Conservation (phyloP, 2,329 filamentous ascomycete species). For the Colletotrichum euphorbiae region DNA sequence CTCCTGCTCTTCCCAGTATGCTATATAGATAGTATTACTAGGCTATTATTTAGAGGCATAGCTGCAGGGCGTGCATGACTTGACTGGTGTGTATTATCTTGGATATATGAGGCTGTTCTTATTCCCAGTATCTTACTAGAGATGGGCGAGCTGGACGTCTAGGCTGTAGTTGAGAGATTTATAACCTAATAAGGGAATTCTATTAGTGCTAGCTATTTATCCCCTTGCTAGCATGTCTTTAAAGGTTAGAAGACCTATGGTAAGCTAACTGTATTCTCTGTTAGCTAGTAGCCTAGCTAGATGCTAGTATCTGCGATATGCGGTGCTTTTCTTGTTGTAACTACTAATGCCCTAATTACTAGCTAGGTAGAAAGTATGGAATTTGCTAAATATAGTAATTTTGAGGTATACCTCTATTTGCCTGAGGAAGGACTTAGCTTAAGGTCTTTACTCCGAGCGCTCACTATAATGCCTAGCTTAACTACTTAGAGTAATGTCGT, state of each 20-base stretch:
- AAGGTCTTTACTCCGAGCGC: not conserved
- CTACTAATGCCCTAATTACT: not conserved
- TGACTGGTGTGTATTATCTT: not conserved
- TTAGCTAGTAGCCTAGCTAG: not conserved
- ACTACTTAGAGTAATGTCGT: not conserved
- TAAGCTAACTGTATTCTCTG: not conserved
- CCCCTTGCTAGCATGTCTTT: not conserved
- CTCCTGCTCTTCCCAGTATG: too few species aligned
- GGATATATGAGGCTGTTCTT: not conserved
- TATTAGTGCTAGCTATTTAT: not conserved
- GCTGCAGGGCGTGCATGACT: too few species aligned
- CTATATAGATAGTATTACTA: not conserved
- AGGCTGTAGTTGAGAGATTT: not conserved
- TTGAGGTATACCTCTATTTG: not conserved
- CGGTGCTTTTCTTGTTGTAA: not conserved
- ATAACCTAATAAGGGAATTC: not conserved
- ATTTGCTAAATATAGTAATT: not conserved
- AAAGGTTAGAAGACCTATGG: not conserved
- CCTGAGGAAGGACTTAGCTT: not conserved
- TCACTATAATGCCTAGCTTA: not conserved
- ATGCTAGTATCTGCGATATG: not conserved
- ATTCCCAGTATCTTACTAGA: not conserved
- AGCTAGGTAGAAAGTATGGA: not conserved
- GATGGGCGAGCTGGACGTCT: not conserved
- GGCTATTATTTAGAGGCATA: not conserved